Evolutionary conservation across 768 basidiomycete species (phyloP).

Genomic region (Amanita subjunquillea): DNA sequence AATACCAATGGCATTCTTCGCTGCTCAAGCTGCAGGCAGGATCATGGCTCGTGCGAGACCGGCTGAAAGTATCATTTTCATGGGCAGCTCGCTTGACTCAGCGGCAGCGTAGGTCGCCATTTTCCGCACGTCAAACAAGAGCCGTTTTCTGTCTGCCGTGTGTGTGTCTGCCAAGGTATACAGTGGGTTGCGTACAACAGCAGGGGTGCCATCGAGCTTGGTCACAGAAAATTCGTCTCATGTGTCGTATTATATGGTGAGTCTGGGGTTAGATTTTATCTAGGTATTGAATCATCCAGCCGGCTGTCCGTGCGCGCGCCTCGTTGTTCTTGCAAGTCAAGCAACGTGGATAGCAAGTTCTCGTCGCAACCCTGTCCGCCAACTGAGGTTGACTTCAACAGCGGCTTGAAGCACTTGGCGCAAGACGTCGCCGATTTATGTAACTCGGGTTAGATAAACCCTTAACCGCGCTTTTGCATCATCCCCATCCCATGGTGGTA

Average conservation of each 20-base stretch:
- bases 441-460: not conserved
- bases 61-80: conserved; percentile 46
- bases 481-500: conserved; percentile 35
- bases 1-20: conserved; percentile 53
- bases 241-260: no score
- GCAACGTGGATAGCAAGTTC: conserved; percentile 48
- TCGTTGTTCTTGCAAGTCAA: conserved; percentile 33
- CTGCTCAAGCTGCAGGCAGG: conserved; percentile 49
- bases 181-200: conserved; percentile 67
- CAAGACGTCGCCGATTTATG: conserved; percentile 48
- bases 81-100: conserved; percentile 38
- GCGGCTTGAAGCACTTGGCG: conserved; percentile 56
- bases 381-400: conserved; percentile 29
- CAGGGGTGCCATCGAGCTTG: conserved; percentile 72
- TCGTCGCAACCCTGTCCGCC: conserved; percentile 14
- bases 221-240: conserved; percentile 42
- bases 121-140: not conserved
- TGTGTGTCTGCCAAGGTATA: conserved; percentile 31
- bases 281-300: no score
- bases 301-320: no score
- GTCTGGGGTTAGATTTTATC: no score
- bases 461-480: conserved; percentile 5
- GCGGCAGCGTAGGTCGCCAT: conserved; percentile 32
- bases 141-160: not conserved
- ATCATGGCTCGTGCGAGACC: conserved; percentile 42